phyloP scores from a whole-genome alignment of 2,329 filamentous ascomycete genomes.

The Colletotrichum endophyticum region DNA sequence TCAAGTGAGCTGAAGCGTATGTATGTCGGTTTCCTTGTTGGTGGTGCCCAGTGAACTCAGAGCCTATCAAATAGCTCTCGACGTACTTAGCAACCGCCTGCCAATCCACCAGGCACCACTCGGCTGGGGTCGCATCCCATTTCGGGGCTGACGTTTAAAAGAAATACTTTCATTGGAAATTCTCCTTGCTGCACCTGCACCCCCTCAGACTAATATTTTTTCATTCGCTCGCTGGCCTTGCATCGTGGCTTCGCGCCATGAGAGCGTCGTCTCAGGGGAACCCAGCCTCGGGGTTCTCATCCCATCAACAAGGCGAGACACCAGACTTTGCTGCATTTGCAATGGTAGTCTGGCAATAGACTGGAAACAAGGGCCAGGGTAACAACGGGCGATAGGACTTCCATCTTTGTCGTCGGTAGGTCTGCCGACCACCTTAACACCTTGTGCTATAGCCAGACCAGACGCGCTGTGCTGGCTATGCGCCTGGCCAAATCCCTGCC shows the following conservation, averaged over 20 bases:
- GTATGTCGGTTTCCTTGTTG: slow-evolving; percentile 26
- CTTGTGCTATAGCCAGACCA: slow-evolving; percentile 14
- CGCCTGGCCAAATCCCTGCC: slow-evolving; percentile 3
- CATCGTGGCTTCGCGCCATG: not conserved
- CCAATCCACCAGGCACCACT: not conserved
- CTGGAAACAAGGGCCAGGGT: slow-evolving; percentile 15
- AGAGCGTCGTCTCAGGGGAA: not conserved
- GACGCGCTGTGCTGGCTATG: slow-evolving; percentile 15
- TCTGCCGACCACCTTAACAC: slow-evolving; percentile 1
- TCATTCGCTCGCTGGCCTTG: slow-evolving; percentile 2
- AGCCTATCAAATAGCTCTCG: slow-evolving; percentile 21
- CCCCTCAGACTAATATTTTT: not conserved
- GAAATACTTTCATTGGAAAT: slow-evolving; percentile 5
- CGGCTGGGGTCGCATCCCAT: slow-evolving; percentile 2
- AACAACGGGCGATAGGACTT: not conserved
- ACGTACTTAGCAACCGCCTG: slow-evolving; percentile 2
- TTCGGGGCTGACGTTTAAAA: slow-evolving; percentile 15
- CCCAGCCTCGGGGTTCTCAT: slow-evolving; percentile 1
- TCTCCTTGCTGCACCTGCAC: not conserved
- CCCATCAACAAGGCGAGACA: slow-evolving; percentile 8
- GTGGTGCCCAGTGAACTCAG: slow-evolving; percentile 9
- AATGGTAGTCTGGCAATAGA: not conserved
- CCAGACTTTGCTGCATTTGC: not conserved
- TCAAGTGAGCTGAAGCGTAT: slow-evolving; percentile 35
- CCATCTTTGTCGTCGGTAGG: slow-evolving; percentile 3